phyloP scores from a whole-genome alignment of 1,284 basidiomycete genomes.

The Caloboletus firmus region DNA sequence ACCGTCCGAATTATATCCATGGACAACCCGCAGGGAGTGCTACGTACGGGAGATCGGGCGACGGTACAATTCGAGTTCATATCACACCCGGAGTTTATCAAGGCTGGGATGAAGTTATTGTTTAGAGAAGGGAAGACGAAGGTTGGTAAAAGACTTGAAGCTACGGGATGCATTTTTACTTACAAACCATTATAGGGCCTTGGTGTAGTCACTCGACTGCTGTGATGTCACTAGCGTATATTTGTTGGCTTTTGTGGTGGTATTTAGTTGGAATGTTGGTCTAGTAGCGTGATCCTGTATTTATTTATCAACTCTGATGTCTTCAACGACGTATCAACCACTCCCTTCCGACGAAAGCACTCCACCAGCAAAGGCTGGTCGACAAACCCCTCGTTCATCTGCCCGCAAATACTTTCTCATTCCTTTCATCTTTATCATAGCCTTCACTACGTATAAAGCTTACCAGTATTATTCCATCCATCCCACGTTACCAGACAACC shows the following conservation, averaged over 20 bases:
- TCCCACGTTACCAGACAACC: constrained; percentile 11
- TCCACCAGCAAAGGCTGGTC: constrained; percentile 1
- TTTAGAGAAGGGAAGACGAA: constrained; percentile 94
- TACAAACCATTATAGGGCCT: constrained; percentile 36
- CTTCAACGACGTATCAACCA: constrained; percentile 21
- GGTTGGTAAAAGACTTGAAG: constrained; percentile 40
- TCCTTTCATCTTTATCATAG: constrained; percentile 18
- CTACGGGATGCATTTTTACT: background rate
- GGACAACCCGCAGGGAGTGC: constrained; percentile 82
- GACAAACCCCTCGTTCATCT: constrained; percentile 15
- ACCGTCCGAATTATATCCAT: constrained; percentile 88
- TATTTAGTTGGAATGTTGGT: constrained; percentile 23
- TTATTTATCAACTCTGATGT: constrained; percentile 23
- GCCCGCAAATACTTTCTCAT: constrained; percentile 23
- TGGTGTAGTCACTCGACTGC: constrained; percentile 43
- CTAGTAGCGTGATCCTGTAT: background rate
- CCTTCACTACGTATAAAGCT: constrained; percentile 18
- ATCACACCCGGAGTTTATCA: constrained; percentile 86
- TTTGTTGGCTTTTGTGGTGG: background rate
- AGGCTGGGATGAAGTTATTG: constrained; percentile 87
- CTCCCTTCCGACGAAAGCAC: constrained; percentile 21
- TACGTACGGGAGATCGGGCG: constrained; percentile 88
- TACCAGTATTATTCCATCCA: constrained; percentile 14
- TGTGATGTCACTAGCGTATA: constrained; percentile 24
- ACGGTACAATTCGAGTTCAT: constrained; percentile 91